These are phyloP conservation scores for Mycocentrospora acerina DNA, from an alignment of 2,329 filamentous ascomycete genomes.

Conservation along the genomic window DNA sequence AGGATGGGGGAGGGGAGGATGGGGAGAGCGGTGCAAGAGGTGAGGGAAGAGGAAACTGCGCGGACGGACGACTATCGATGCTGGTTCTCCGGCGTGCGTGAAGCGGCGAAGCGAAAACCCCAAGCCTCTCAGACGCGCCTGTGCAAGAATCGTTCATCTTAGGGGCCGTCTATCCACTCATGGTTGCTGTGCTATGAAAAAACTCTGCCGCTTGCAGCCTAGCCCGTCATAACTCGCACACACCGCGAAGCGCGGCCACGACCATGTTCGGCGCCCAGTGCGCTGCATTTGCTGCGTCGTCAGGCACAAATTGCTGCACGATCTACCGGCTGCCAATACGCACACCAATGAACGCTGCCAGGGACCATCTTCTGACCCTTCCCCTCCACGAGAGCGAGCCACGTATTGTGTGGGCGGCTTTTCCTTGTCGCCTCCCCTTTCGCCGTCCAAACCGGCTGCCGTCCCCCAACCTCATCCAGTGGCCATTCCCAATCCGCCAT, in stretches of 20 bases:
- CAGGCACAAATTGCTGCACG: conserved; percentile 30
- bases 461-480: conserved; percentile 9
- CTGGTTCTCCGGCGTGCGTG: conserved; percentile 11
- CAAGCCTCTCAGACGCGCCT: conserved; percentile 7
- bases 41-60: conserved; percentile 10
- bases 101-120: conserved; percentile 17
- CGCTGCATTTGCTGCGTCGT: conserved; percentile 19
- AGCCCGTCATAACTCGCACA: conserved; percentile 17
- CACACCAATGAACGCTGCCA: conserved; percentile 27
- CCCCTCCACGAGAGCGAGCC: conserved; percentile 27
- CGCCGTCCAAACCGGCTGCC: conserved; percentile 17
- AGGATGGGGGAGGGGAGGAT: conserved; percentile 10
- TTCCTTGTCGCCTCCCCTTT: conserved; percentile 13
- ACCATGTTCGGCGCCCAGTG: conserved; percentile 15
- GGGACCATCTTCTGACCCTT: conserved; percentile 23
- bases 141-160: conserved; percentile 24
- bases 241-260: conserved; percentile 24
- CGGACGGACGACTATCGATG: conserved; percentile 7
- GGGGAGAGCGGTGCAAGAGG: conserved; percentile 11
- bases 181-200: conserved; percentile 15
- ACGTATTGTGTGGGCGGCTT: conserved; percentile 22
- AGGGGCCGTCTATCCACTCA: conserved; percentile 15
- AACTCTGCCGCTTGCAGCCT: conserved; percentile 23
- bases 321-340: conserved; percentile 14
- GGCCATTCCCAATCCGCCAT: conserved; percentile 9